Base-by-base conservation (phyloP, 352 stramenopile genomes). In the Globisporangium sylvaticum region DNA sequence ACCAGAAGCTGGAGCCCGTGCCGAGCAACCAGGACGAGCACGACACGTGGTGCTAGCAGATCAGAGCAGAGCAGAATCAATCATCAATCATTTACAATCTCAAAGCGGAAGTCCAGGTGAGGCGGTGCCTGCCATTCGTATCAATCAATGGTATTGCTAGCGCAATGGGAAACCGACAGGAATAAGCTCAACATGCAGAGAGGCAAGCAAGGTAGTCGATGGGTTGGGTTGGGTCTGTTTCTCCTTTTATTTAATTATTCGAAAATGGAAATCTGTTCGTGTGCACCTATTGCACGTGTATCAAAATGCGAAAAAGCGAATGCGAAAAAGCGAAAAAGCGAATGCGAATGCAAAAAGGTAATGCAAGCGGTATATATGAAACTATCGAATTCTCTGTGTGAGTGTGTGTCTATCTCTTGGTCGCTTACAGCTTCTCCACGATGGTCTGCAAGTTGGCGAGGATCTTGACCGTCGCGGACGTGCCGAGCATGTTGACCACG, bases 401-500 rank as follows among this genome's bases (percentile, higher is more conserved):
- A 42, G 20, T 58, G 20, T 60, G 31, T 37, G 31, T 46, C 27
- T 42, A 24, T 31, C 55, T 1, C 5, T 59, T 37, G 1, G 5
- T 60, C 31, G 10, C 14, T 37, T 53, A 50, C 42, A 37, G 20
- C 25, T 34, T 52, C 22, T 64, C 64, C 9, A 91, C 73, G 44
- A 80, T 76, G 18, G 65, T 70, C 68, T 89, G 77, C 64, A 93
- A 75, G 70, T 83, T 91, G 58, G 75, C 70, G n/a, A 93, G 77
- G 50, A 91, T 82, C 74, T 93, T 90, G 66, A 90, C 79, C 2
- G 85, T 93, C n/a, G 85, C 83, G 5, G 85, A 93, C 69, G 85
- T 93, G 69, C 85, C 85, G 57, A 93, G 81, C 83, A 90, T 89
- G 77, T 92, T 94, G 72, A 92, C 83, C 60, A 94, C 78, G 59